phyloP scores from a whole-genome alignment of 371 early-diverging fungal species.

The Mortierella sp. region DNA sequence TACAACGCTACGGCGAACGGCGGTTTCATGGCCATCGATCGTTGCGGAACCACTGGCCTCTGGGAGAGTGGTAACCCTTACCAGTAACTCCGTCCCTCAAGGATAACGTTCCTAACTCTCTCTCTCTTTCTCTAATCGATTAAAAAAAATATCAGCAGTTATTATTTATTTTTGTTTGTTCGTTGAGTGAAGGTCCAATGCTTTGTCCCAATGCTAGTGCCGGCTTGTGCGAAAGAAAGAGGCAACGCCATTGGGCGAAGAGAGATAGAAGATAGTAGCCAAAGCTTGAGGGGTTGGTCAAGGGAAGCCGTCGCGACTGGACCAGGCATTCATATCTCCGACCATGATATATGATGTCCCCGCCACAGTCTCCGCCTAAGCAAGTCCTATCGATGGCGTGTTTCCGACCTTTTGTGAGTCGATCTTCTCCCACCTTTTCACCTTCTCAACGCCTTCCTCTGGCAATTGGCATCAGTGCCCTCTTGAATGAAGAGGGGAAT shows the following conservation, averaged over 20 bases:
- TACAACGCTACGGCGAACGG: conserved; percentile 13
- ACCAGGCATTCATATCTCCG: background rate
- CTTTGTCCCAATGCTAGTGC: background rate
- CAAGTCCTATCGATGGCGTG: background rate
- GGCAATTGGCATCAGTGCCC: background rate
- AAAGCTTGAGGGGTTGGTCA: background rate
- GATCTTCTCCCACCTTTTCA: background rate
- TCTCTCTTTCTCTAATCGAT: background rate
- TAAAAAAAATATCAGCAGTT: background rate
- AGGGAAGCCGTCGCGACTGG: background rate
- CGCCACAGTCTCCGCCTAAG: background rate
- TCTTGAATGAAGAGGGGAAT: background rate
- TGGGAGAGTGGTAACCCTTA: conserved; percentile 23
- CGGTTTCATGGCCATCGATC: conserved; percentile 23
- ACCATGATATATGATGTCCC: background rate
- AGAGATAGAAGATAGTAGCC: background rate
- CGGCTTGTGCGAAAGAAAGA: background rate
- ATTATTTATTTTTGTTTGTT: background rate
- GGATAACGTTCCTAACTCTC: background rate
- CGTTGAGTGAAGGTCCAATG: background rate
- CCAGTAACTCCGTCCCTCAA: background rate
- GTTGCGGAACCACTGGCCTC: conserved; percentile 28
- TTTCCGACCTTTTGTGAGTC: conserved; percentile 11
- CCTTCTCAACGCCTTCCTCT: background rate
- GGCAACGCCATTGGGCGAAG: background rate